Evolutionary conservation across 164 flowering plant genomes (phyloP).

Genomic region (Pachysandra terminalis): DNA sequence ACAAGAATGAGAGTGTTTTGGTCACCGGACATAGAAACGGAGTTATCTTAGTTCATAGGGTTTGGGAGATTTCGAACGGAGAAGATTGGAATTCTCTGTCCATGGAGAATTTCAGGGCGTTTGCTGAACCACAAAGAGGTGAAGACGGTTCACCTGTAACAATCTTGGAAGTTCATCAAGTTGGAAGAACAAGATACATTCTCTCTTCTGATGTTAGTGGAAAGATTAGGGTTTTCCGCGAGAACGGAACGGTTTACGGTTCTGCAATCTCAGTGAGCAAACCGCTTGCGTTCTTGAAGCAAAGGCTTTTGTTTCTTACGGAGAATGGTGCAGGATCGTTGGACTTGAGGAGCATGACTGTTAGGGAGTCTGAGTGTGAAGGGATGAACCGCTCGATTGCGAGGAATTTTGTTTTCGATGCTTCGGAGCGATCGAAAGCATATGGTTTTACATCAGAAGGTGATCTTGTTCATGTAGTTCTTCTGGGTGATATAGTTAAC

Average conservation of each 20-base stretch:
- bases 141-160: slow-evolving; percentile 37
- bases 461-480: slow-evolving; percentile 69
- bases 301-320: slow-evolving; percentile 84
- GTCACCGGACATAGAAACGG: slow-evolving; percentile 86
- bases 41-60: slow-evolving; percentile 49
- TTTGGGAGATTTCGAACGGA: slow-evolving; percentile 64
- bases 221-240: slow-evolving; percentile 57
- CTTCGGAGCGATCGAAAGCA: slow-evolving; percentile 82
- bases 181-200: slow-evolving; percentile 74
- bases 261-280: slow-evolving; percentile 41
- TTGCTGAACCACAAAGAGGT: slow-evolving; percentile 21
- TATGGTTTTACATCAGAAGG: slow-evolving; percentile 85
- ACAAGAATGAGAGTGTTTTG: slow-evolving; percentile 77
- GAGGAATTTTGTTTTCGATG: slow-evolving; percentile 73
- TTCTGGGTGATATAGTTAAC: slow-evolving; percentile 80
- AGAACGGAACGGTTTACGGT: slow-evolving; percentile 72
- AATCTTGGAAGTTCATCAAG: slow-evolving; percentile 76
- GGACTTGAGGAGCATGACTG: slow-evolving; percentile 81
- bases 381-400: slow-evolving; percentile 72
- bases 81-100: slow-evolving; percentile 66
- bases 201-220: slow-evolving; percentile 56
- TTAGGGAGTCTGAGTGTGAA: slow-evolving; percentile 83
- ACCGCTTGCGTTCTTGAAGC: slow-evolving; percentile 87
- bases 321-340: slow-evolving; percentile 90
- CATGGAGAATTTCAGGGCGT: slow-evolving; percentile 44